A percentile compares a stretch with the other conserved stretches of the same genome.
Evolutionary conservation across 805 yeast genomes (phyloP).

Genomic region (Saturnispora bothae): DNA sequence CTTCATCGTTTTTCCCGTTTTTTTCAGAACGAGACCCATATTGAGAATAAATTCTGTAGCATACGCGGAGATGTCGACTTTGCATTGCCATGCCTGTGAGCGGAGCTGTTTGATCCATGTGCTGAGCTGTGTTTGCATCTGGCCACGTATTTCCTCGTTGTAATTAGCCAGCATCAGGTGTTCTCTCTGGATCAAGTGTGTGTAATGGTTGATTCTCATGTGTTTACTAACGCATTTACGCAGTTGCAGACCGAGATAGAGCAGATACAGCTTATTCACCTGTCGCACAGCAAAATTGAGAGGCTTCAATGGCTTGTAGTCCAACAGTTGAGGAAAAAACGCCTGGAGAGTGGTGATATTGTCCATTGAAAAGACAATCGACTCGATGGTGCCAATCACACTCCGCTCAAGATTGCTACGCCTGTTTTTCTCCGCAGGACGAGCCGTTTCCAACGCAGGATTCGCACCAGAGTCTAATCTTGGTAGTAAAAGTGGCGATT

Average conservation of each 20-base stretch:
- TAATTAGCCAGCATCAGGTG: constrained; percentile 11
- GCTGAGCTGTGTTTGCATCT: constrained; percentile 7
- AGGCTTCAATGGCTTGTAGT: constrained; percentile 8
- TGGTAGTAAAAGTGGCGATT: no score
- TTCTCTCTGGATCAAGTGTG: constrained; percentile 18
- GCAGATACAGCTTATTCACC: constrained; percentile 21
- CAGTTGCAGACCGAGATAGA: constrained; percentile 22
- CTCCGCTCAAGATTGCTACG: no score
- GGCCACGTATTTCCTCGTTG: constrained; percentile 5
- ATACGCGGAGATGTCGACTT: constrained; percentile 23
- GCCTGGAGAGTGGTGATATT: constrained; percentile 23
- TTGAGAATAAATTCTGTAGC: constrained; percentile 24
- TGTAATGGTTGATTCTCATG: constrained; percentile 17
- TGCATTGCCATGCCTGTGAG: constrained; percentile 18
- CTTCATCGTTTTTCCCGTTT: constrained; percentile 38
- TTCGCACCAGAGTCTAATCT: no score
- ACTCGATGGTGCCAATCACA: constrained; percentile 17
- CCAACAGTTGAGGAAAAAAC: constrained; percentile 13
- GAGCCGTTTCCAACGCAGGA: no score
- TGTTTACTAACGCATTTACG: constrained; percentile 18
- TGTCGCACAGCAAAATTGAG: constrained; percentile 15
- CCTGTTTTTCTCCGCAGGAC: no score
- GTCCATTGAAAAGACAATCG: constrained; percentile 20
- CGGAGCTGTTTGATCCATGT: constrained; percentile 16
- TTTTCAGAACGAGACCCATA: constrained; percentile 18